phyloP scores from a whole-genome alignment of 257 asterid genomes.

The Nicotiana sylvestris region DNA sequence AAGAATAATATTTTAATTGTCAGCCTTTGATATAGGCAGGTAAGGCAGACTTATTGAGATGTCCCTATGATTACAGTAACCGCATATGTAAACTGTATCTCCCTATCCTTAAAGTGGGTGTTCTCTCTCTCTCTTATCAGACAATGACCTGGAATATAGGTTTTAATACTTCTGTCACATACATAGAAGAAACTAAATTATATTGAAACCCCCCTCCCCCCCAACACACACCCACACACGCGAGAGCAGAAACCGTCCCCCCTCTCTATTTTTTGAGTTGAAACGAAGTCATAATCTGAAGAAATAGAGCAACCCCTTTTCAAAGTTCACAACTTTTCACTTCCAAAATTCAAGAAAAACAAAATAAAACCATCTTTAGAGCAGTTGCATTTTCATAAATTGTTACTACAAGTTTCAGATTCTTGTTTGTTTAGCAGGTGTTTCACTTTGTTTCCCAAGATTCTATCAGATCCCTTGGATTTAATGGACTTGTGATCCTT shows the following conservation, averaged over 20 bases:
- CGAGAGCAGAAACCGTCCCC: background rate
- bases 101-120: background rate
- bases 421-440: slow-evolving; percentile 1
- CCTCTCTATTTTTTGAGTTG: background rate
- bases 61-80: background rate
- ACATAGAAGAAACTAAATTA: background rate
- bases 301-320: slow-evolving; percentile 9
- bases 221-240: background rate
- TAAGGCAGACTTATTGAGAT: background rate
- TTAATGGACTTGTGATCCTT: slow-evolving; percentile 33
- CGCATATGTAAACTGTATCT: background rate
- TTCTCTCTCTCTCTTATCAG: background rate
- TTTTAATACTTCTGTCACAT: slow-evolving; percentile 26
- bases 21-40: background rate
- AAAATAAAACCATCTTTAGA: background rate
- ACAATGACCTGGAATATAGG: slow-evolving; percentile 23
- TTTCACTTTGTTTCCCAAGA: slow-evolving; percentile 6
- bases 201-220: background rate
- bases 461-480: slow-evolving; percentile 35
- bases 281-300: background rate
- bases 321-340: background rate
- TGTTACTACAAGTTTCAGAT: background rate
- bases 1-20: background rate
- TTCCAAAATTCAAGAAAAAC: background rate
- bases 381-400: background rate